Evolutionary conservation across 352 stramenopile species (phyloP).

Genomic region (Elongisporangium senticosum): DNA sequence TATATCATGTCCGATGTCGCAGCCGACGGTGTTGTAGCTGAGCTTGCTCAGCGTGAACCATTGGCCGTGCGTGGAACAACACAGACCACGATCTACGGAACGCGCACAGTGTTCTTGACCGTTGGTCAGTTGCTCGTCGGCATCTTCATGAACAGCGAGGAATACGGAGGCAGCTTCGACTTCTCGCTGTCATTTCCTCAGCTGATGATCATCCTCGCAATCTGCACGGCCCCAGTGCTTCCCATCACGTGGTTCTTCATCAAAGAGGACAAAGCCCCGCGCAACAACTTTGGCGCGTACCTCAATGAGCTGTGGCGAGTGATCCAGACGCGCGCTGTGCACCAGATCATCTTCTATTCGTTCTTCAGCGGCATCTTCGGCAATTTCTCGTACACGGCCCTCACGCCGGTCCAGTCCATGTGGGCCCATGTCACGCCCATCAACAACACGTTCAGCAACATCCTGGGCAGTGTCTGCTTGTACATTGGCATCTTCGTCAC

Average conservation of each 20-base stretch:
- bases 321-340: slow-evolving; percentile 14
- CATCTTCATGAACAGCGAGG: slow-evolving; percentile 24
- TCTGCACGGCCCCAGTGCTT: slow-evolving; percentile 14
- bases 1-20: slow-evolving; percentile 26
- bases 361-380: slow-evolving; percentile 23
- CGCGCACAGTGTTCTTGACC: slow-evolving; percentile 17
- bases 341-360: slow-evolving; percentile 26
- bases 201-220: slow-evolving; percentile 19
- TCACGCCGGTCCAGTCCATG: slow-evolving; percentile 3
- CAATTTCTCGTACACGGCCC: slow-evolving; percentile 8
- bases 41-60: slow-evolving; percentile 30
- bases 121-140: slow-evolving; percentile 13
- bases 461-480: slow-evolving; percentile 13
- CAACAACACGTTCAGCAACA: slow-evolving; percentile 27
- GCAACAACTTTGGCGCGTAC: slow-evolving; percentile 13
- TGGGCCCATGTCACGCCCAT: slow-evolving; percentile 18
- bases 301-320: slow-evolving; percentile 12
- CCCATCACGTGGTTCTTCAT: slow-evolving; percentile 24
- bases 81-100: slow-evolving; percentile 26
- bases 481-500: too few species aligned
- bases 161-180: slow-evolving; percentile 24
- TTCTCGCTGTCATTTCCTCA: slow-evolving; percentile 18
- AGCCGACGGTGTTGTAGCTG: slow-evolving; percentile 20
- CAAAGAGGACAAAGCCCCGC: slow-evolving; percentile 16
- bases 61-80: slow-evolving; percentile 22